Evolutionary conservation across 352 stramenopile species (phyloP).

Genomic region (Globisporangium takayamanum): DNA sequence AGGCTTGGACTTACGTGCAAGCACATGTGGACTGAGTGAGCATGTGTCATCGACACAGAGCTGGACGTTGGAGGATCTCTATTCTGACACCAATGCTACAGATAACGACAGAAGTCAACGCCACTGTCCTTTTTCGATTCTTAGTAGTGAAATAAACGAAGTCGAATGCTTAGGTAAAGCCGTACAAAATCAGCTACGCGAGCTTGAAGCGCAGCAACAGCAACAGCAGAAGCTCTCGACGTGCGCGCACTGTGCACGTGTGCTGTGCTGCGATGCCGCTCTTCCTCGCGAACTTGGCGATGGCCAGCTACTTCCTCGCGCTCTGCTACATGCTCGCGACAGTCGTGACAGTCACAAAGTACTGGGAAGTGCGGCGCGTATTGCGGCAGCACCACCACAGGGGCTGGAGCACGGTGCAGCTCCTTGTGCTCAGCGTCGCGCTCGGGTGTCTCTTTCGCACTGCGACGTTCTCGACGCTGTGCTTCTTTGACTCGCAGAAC

Average conservation of each 20-base stretch:
- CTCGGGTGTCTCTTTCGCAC: conserved; percentile 84
- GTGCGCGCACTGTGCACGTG: not conserved
- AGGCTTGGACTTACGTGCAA: too few relatives aligned
- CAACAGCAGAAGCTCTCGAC: not conserved
- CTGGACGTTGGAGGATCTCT: too few relatives aligned
- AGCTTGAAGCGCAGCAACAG: conserved; percentile 1
- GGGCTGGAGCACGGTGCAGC: conserved; percentile 78
- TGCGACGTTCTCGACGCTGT: conserved; percentile 83
- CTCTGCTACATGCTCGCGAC: conserved; percentile 83
- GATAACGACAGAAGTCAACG: too few relatives aligned
- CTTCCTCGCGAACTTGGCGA: conserved; percentile 84
- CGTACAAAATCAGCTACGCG: too few relatives aligned
- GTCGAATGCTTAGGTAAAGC: too few relatives aligned
- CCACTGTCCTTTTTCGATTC: too few relatives aligned
- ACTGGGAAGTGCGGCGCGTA: conserved; percentile 60
- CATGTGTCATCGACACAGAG: too few relatives aligned
- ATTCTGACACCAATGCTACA: too few relatives aligned
- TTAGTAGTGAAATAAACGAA: too few relatives aligned
- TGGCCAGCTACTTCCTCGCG: conserved; percentile 86
- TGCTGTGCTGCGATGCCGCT: conserved; percentile 44
- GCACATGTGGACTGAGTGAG: too few relatives aligned
- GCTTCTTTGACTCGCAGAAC: conserved; percentile 81
- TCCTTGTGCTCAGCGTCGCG: conserved; percentile 75
- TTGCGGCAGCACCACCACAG: conserved; percentile 56
- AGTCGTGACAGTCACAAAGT: conserved; percentile 74